Base-by-base conservation (phyloP, 768 basidiomycete species). In the Panaeolus papilionaceus region DNA sequence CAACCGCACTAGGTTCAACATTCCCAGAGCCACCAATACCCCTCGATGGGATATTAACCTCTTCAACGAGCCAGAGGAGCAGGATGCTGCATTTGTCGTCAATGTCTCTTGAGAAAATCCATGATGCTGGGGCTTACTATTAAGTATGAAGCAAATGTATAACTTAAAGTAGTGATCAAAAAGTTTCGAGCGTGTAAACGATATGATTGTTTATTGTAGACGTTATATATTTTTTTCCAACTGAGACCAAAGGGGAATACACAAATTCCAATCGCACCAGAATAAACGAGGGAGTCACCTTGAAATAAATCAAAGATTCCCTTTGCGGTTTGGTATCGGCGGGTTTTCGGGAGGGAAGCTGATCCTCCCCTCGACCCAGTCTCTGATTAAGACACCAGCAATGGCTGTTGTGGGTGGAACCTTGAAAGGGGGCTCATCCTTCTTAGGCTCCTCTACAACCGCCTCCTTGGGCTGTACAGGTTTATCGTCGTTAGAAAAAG, bases 361-460 rank as follows among this genome's bases (percentile, higher is more conserved):
- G 45, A 87, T 82, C 75, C 82, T 88, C 38, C 87, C 84, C 45
- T 89, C 86, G 5, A 83, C 91, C 95, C 95, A 96, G 64, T 94
- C 87, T 62, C 86, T 81, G 71, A 97, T 92, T 74, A 97, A 77
- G 38, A 92, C 88, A n/a, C 95, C 95, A 0, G 92, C 94, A 65
- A 96, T 91, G 8, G 94, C 92, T 26, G 87, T 91, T 2, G 75
- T 74, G 7, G 93, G 90, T 0, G 95, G 95, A n/a, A 96, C 78
- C 69, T 85, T 87, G 79, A 95, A 90, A 8, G 87, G 81, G 4
- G 87, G 84, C 61, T 85, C 86, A 33, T 78, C 80, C 33, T 66
- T 67, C 61, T 73, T 73, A 54, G 62, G 65, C 37, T 72, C 26
- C 62, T 75, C 64, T 20, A 49, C 47, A 44, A 44, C 14, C 16